Evolutionary conservation across 2,329 filamentous ascomycete genomes (phyloP).

Genomic region (Elsinoe australis): DNA sequence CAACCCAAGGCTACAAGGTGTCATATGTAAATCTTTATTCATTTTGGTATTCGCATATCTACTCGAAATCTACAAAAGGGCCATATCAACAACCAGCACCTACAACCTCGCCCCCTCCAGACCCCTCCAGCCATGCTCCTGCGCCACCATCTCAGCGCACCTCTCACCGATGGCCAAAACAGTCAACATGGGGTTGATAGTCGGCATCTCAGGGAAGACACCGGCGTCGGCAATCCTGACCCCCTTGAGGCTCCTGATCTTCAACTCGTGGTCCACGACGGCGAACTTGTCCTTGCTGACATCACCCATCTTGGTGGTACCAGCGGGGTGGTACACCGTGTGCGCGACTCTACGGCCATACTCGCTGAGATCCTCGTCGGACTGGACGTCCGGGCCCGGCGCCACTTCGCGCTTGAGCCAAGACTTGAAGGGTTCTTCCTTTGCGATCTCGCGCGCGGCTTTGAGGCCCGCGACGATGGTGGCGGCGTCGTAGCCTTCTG

Average conservation of each 20-base stretch:
- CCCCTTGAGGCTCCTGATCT: conserved; percentile 62
- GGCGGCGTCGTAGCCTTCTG: conserved; percentile 75
- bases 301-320: conserved; percentile 86
- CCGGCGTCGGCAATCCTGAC: conserved; percentile 79
- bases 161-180: conserved; percentile 77
- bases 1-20: not conserved
- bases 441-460: conserved; percentile 67
- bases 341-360: conserved; percentile 76
- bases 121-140: conserved; percentile 60
- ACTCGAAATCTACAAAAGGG: too few relatives aligned
- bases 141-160: conserved; percentile 72
- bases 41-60: not conserved
- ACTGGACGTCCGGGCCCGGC: conserved; percentile 63
- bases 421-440: conserved; percentile 67
- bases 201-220: conserved; percentile 80
- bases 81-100: not conserved
- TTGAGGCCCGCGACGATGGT: conserved; percentile 71
- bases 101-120: conserved; percentile 49
- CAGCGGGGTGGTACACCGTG: conserved; percentile 84
- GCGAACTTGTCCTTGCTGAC: conserved; percentile 59
- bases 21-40: too few relatives aligned
- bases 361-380: conserved; percentile 71
- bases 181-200: conserved; percentile 85
- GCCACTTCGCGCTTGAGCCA: conserved; percentile 80
- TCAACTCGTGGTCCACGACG: conserved; percentile 71